Conservation (phyloP, 345 rosid species). For the Conringia planisiliqua region DNA sequence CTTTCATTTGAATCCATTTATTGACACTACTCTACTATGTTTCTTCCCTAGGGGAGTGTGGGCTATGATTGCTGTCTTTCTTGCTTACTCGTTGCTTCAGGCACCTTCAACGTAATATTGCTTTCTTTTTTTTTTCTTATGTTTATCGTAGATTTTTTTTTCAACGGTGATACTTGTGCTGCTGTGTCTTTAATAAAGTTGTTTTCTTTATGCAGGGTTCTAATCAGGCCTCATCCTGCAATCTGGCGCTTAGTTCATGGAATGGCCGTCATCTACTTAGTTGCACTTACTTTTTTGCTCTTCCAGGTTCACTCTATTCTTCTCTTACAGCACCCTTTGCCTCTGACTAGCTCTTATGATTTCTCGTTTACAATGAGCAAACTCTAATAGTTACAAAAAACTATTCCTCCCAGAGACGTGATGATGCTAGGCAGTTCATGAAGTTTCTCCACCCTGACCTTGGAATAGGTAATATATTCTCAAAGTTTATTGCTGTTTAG, state of each 20-base stretch:
- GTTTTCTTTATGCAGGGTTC: conserved; percentile 52
- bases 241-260: conserved; percentile 99
- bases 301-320: conserved; percentile 69
- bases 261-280: conserved; percentile 90
- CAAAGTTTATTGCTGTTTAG: background rate
- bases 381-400: conserved; percentile 27
- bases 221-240: conserved; percentile 98
- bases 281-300: conserved; percentile 89
- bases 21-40: conserved; percentile 21
- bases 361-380: conserved; percentile 7
- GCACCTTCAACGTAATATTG: conserved; percentile 93
- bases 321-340: background rate
- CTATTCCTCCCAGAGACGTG: conserved; percentile 66
- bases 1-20: conserved; percentile 5
- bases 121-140: background rate
- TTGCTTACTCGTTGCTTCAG: conserved; percentile 93
- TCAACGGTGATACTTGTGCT: conserved; percentile 8
- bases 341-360: background rate
- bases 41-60: conserved; percentile 71
- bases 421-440: conserved; percentile 95
- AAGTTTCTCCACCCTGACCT: conserved; percentile 98
- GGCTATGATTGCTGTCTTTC: conserved; percentile 99
- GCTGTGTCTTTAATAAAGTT: conserved; percentile 15
- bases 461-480: conserved; percentile 69
- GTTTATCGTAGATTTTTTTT: background rate